Evolutionary conservation across 2,329 filamentous ascomycete species (phyloP).

Genomic region (Fusarium sp.): DNA sequence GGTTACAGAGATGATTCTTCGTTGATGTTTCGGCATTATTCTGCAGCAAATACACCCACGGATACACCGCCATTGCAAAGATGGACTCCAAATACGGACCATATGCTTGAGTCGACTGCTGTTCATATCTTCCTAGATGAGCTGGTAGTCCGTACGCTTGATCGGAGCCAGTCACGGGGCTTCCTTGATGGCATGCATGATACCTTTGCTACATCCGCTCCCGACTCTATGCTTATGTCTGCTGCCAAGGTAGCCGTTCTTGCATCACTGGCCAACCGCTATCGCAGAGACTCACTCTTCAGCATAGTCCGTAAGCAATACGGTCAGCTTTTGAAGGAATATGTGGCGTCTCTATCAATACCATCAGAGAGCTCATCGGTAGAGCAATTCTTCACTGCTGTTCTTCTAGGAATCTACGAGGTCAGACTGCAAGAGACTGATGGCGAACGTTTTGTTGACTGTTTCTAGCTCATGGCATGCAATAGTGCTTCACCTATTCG

Average conservation of each 20-base stretch:
- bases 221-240: not conserved
- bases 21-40: slow-evolving; percentile 9
- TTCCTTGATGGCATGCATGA: slow-evolving; percentile 17
- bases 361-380: not conserved
- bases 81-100: not conserved
- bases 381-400: slow-evolving; percentile 10
- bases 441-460: not conserved
- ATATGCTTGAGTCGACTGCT: not conserved
- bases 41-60: not conserved
- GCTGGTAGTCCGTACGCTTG: not conserved
- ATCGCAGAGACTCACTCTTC: not conserved
- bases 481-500: not conserved
- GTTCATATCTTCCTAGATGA: slow-evolving; percentile 5
- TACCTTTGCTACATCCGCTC: not conserved
- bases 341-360: not conserved
- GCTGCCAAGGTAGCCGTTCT: slow-evolving; percentile 16
- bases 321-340: slow-evolving; percentile 2
- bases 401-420: slow-evolving; percentile 6
- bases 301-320: not conserved
- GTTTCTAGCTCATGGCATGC: not conserved
- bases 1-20: slow-evolving; percentile 11
- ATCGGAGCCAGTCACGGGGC: slow-evolving; percentile 2
- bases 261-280: not conserved
- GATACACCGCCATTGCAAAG: not conserved
- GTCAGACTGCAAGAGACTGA: rapidly evolving